These are phyloP conservation scores for Globisporangium radiosum DNA, from an alignment of 352 stramenopile genomes.

Conservation along the genomic window DNA sequence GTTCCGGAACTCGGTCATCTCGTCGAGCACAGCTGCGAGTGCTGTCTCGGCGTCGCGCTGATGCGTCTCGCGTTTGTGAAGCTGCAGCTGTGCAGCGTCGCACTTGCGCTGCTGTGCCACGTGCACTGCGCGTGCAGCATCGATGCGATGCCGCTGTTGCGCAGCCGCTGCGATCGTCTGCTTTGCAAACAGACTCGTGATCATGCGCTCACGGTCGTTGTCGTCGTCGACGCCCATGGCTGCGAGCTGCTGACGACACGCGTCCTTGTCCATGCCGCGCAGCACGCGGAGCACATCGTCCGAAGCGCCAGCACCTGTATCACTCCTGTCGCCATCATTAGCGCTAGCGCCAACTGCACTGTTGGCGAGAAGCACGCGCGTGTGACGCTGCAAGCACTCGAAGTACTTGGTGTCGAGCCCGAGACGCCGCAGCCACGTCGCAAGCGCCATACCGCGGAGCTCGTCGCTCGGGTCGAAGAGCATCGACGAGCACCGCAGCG, in stretches of 20 bases:
- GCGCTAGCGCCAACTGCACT: too few species aligned
- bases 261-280: constrained; percentile 7
- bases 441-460: constrained; percentile 35
- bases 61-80: constrained; percentile 18
- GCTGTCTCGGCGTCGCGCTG: constrained; percentile 16
- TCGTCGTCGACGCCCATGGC: constrained; percentile 31
- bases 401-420: constrained; percentile 44
- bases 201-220: constrained; percentile 40
- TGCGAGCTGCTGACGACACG: constrained; percentile 17
- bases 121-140: background rate
- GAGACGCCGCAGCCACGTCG: constrained; percentile 53
- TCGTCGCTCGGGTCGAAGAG: constrained; percentile 61
- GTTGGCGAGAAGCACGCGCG: constrained; percentile 10
- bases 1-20: constrained; percentile 57
- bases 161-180: constrained; percentile 28
- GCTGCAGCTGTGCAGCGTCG: constrained; percentile 28
- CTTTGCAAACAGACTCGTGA: constrained; percentile 43
- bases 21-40: constrained; percentile 34
- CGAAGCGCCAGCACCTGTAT: background rate
- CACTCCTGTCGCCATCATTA: background rate
- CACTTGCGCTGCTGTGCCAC: constrained; percentile 20
- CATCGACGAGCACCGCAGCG: constrained; percentile 15
- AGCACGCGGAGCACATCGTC: constrained; percentile 15
- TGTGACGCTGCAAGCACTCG: constrained; percentile 34
- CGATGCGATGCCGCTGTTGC: constrained; percentile 17